Evolutionary conservation across 495 filamentous ascomycete genomes (phyloP), one percentile per base, ranked within the genome.

Genomic region (Glonium stellatum): DNA sequence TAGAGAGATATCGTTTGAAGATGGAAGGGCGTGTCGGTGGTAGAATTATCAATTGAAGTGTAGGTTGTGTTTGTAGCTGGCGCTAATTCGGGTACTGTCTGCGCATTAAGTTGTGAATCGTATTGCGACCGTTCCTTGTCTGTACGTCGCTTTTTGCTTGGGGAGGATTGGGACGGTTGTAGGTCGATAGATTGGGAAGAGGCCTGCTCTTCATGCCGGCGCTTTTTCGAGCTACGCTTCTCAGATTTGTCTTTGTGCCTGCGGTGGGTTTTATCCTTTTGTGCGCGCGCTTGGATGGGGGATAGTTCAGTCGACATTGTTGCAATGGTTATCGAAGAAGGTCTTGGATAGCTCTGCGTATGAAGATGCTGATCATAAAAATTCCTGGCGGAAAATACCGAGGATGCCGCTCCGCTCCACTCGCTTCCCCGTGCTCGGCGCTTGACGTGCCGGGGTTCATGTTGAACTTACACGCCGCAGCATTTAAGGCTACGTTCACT

Each of bases 1-100:
- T 89, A 90, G 56, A 89, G 67, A 0, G 87, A 86, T 46, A 81
- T 78, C 25, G 80, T 84, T 62, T 82, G 78, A 47, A 81, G 68
- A 54, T 78, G 75, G 70, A 87, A 88, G 5, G 85, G 84, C 3
- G 83, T 82, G 23, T 71, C 63, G 21, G 27, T 31, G 6, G 27
- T 31, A 6, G 27, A 31, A 31, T 31, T 31, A 6, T 31, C 6
- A 31, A 31, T 31, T 31, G 27, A 31, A 31, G 27, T 31, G 27
- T 2, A 2, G 27, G 23, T 9, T 6, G 10, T 25, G 21, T 0
- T 13, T 54, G 6, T 54, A 15, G 23, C 9, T 54, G 50, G 50
- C 50, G 50, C 50, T 23, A 23, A 27, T 54, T 54, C 27, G 27
- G 27, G 27, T 31, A 31, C 3, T 31, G 27, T 31, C 6, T 31